Percentiles rank a stretch among this genome's conserved stretches.
Evolutionary conservation across 371 early-diverging fungal genomes (phyloP).

Genomic region (Actinomucor elegans): DNA sequence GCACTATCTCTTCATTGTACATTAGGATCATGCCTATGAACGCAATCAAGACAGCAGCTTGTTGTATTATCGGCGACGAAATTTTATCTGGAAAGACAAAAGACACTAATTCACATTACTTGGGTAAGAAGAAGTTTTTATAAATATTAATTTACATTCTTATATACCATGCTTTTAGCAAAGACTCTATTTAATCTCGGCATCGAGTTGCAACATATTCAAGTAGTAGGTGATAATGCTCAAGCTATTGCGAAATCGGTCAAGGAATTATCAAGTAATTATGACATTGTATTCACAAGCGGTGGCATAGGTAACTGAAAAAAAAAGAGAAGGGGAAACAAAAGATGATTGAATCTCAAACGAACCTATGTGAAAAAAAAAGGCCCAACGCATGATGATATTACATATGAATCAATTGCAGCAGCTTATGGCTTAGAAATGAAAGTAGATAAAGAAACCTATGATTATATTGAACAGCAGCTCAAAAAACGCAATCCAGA

Average conservation of each 20-base stretch:
- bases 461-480: slow-evolving; percentile 43
- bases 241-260: slow-evolving; percentile 49
- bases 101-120: slow-evolving; percentile 63
- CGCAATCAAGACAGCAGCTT: slow-evolving; percentile 31
- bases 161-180: slow-evolving; percentile 39
- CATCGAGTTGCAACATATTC: slow-evolving; percentile 55
- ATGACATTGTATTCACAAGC: slow-evolving; percentile 65
- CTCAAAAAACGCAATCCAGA: slow-evolving; percentile 9
- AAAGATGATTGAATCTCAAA: background rate
- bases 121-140: slow-evolving; percentile 33
- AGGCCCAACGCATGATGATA: slow-evolving; percentile 69
- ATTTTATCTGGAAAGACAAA: slow-evolving; percentile 71
- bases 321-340: background rate
- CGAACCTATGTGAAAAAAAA: too few species aligned
- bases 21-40: background rate
- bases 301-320: slow-evolving; percentile 65
- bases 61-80: slow-evolving; percentile 63
- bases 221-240: slow-evolving; percentile 55
- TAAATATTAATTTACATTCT: background rate
- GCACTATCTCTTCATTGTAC: background rate
- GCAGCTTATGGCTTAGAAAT: slow-evolving; percentile 53
- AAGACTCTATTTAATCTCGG: slow-evolving; percentile 55
- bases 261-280: slow-evolving; percentile 35
- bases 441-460: slow-evolving; percentile 50
- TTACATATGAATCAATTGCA: slow-evolving; percentile 71